phyloP scores from a whole-genome alignment of 306 rosid genomes.

The Ormosia emarginata region DNA sequence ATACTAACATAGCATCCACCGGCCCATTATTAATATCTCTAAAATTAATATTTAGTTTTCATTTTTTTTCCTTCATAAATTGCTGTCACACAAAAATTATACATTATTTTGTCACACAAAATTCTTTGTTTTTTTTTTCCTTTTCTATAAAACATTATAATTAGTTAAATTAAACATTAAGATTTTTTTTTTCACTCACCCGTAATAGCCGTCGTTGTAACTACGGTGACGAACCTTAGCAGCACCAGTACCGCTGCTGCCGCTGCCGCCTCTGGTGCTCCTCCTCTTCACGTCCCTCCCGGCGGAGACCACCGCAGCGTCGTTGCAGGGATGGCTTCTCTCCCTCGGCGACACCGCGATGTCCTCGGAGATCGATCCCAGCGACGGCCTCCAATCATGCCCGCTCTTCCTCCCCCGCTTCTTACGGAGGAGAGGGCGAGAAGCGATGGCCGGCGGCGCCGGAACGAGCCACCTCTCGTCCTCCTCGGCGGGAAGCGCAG shows the following conservation, averaged over 20 bases:
- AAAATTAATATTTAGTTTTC: not conserved
- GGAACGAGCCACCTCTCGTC: constrained; percentile 32
- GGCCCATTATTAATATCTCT: not conserved
- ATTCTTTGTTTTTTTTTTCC: no score
- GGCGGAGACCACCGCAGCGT: not conserved
- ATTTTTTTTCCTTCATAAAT: no score
- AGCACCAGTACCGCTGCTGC: not conserved
- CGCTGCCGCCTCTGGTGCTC: not conserved
- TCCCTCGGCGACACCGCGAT: not conserved
- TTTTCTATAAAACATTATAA: no score
- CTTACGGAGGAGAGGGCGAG: not conserved
- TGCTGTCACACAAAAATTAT: no score
- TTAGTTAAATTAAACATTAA: no score
- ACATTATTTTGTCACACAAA: no score
- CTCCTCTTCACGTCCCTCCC: constrained; percentile 15
- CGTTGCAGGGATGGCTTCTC: not conserved
- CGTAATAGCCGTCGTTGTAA: constrained; percentile 28
- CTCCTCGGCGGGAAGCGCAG: not conserved
- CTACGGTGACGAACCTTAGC: constrained; percentile 18
- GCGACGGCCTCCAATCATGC: constrained; percentile 61
- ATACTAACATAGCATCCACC: not conserved
- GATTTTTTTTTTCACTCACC: constrained; percentile 29
- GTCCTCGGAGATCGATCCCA: constrained; percentile 56
- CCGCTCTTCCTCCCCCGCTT: constrained; percentile 1
- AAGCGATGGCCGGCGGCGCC: not conserved